Conservation (phyloP, 352 stramenopile species). For the Phytophthora pseudosyringae region DNA sequence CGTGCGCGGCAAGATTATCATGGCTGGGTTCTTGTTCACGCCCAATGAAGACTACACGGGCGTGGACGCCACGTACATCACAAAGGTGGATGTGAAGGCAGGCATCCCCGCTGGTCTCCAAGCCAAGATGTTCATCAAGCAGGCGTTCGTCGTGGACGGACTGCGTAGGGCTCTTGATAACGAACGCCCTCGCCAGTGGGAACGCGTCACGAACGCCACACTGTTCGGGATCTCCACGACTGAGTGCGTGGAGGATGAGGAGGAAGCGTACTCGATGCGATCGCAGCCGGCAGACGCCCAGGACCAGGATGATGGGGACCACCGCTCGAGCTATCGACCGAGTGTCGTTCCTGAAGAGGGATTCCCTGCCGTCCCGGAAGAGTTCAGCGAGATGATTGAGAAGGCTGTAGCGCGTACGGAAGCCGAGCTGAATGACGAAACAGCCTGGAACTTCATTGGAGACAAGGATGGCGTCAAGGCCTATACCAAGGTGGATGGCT, state of each 20-base stretch:
- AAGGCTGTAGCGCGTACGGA: slow-evolving; percentile 66
- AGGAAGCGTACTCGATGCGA: slow-evolving; percentile 33
- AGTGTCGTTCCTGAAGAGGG: slow-evolving; percentile 51
- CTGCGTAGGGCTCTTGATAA: slow-evolving; percentile 61
- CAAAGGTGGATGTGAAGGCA: slow-evolving; percentile 69
- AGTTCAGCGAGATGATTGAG: slow-evolving; percentile 65
- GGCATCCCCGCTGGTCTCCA: slow-evolving; percentile 60
- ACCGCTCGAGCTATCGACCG: background rate
- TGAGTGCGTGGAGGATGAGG: slow-evolving; percentile 54
- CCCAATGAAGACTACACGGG: slow-evolving; percentile 66
- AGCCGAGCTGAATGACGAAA: slow-evolving; percentile 59
- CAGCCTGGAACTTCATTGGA: slow-evolving; percentile 69
- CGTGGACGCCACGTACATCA: slow-evolving; percentile 67
- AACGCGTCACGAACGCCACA: slow-evolving; percentile 58
- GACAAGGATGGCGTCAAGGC: slow-evolving; percentile 76
- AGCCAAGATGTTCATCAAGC: slow-evolving; percentile 78
- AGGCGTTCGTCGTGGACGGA: slow-evolving; percentile 70
- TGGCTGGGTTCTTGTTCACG: slow-evolving; percentile 70
- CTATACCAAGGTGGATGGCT: slow-evolving; percentile 72
- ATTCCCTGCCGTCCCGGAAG: slow-evolving; percentile 46
- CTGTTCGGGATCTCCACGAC: slow-evolving; percentile 51
- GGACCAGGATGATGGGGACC: slow-evolving; percentile 27
- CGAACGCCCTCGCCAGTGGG: slow-evolving; percentile 26
- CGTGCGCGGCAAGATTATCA: slow-evolving; percentile 56
- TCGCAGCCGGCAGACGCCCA: slow-evolving; percentile 22